Evolutionary conservation across 176 grass and related monocot species (phyloP).

Genomic region (Olyra latifolia): DNA sequence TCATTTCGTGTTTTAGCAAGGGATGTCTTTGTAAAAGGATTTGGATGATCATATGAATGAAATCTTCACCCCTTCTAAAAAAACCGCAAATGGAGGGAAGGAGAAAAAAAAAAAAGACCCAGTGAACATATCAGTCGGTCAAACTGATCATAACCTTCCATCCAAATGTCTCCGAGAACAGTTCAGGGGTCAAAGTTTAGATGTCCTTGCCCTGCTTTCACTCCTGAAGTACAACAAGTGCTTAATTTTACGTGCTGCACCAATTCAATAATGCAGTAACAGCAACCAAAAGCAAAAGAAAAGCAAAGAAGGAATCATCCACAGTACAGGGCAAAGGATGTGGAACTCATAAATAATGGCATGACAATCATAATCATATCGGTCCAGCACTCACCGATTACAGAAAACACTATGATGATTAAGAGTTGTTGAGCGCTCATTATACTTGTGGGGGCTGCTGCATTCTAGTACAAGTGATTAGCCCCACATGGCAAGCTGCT

Average conservation of each 20-base stretch:
- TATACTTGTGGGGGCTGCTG: constrained; percentile 15
- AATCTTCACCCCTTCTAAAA: no score
- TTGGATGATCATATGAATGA: no score
- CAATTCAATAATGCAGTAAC: constrained; percentile 35
- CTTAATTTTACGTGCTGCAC: not conserved
- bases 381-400: constrained; percentile 39
- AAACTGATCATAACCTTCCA: not conserved
- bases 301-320: constrained; percentile 17
- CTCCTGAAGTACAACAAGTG: constrained; percentile 27
- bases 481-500: constrained; percentile 32
- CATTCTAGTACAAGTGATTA: constrained; percentile 20
- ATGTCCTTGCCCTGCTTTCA: constrained; percentile 17
- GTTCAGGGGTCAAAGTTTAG: constrained; percentile 28
- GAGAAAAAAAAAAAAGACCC: not conserved
- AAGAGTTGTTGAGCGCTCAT: constrained; percentile 44
- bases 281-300: constrained; percentile 37
- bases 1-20: no score
- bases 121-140: not conserved
- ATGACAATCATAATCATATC: constrained; percentile 47
- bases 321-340: not conserved
- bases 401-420: constrained; percentile 42
- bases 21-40: no score
- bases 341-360: constrained; percentile 33
- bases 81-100: not conserved
- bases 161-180: constrained; percentile 2